Evolutionary conservation across 805 yeast genomes (phyloP), one percentile per base, ranked within the genome.

Genomic region (Maudiozyma saulgeensis): DNA sequence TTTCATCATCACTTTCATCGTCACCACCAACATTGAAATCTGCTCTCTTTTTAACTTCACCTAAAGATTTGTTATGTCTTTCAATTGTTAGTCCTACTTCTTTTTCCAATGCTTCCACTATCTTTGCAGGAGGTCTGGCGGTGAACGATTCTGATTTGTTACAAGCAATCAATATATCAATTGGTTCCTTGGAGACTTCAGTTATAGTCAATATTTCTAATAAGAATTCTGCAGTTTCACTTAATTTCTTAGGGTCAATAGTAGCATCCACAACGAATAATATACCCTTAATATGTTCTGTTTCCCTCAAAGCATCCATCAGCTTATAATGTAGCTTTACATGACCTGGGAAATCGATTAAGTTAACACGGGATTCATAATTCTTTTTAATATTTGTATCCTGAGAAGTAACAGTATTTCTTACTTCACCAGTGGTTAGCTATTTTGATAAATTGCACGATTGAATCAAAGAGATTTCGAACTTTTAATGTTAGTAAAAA

Each of bases 261-360:
- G 88, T 78, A 0, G 95, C 76, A 66, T 91, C 98, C n/a, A 90
- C 71, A 51, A 91, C 73, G 54, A 78, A 88, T 0, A 90, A 68
- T 5, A 88, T 68, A 5, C 96, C 96, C 54, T 75, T 77, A 46
- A 84, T 63, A 16, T 77, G 67, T 18, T 64, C 50, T 19, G 41
- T 47, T 16, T 55, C 66, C 49, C 71, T 69, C 43, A 81, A 69
- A 49, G 77, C 76, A 48, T 76, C 75, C 51, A 71, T 55, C 34
- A 80, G 70, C 46, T 82, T 68, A 50, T 79, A 77, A 48, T 77
- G 78, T 56, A 90, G 78, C 66, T 87, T 88, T 49, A 77, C 69
- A 67, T 85, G 89, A n/a, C 97, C 96, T 2, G 99, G 99, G 53
- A 81, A 81, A 60, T 91, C 98, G 46, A 84, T 74, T 39, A 90